Percentiles rank a stretch among this genome's conserved stretches.
These are phyloP conservation scores for Chloromonas sp. DNA, from an alignment of 163 green algal genomes.

Conservation along the genomic window DNA sequence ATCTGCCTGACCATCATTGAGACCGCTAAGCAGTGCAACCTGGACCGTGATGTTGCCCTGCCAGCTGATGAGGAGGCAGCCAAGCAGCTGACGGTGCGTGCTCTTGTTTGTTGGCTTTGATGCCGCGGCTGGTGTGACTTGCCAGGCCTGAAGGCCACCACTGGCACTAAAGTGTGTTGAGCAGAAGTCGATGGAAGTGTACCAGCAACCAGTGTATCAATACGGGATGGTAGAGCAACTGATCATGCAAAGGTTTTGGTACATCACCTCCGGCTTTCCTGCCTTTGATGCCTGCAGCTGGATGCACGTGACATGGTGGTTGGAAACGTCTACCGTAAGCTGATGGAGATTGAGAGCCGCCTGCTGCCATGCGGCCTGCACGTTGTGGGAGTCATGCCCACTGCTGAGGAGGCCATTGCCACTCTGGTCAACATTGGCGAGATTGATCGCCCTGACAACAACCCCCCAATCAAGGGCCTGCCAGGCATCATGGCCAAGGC, in stretches of 20 bases:
- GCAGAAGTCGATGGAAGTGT: not conserved
- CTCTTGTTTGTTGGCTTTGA: not conserved
- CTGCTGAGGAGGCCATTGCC: slow-evolving; percentile 89
- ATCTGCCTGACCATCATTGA: slow-evolving; percentile 96
- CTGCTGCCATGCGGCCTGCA: slow-evolving; percentile 97
- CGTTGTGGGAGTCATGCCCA: slow-evolving; percentile 86
- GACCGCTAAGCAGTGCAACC: slow-evolving; percentile 92
- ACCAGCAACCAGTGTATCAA: too few species aligned
- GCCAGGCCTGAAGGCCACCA: not conserved
- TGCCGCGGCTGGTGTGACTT: not conserved
- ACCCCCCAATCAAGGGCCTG: slow-evolving; percentile 74
- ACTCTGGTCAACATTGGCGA: slow-evolving; percentile 95
- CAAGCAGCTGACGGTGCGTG: slow-evolving; percentile 10
- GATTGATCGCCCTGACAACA: slow-evolving; percentile 87
- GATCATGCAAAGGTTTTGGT: too few species aligned
- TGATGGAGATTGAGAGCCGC: slow-evolving; percentile 96
- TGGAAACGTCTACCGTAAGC: slow-evolving; percentile 86
- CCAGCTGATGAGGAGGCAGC: slow-evolving; percentile 46
- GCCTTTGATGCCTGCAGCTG: not conserved
- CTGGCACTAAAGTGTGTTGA: not conserved
- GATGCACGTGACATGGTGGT: slow-evolving; percentile 87
- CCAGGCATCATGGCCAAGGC: slow-evolving; percentile 82
- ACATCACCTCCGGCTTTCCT: too few species aligned
- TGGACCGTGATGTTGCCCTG: slow-evolving; percentile 83
- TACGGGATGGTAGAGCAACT: too few species aligned